Conservation (phyloP, 2,329 filamentous ascomycete species). For the Ophiostoma novo-ulmi region DNA sequence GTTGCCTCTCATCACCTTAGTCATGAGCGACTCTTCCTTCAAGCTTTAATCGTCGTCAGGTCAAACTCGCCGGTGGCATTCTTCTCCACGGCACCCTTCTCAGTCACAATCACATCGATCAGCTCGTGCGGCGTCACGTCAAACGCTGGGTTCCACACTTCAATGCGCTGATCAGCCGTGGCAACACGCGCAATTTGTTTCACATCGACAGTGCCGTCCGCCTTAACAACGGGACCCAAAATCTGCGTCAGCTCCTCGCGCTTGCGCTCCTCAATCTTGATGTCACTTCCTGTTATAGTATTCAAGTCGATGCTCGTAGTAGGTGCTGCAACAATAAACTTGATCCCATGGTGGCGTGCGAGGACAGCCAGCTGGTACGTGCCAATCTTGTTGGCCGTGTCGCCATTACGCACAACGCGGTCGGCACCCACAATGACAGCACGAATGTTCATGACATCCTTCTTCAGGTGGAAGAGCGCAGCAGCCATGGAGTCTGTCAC, state of each 20-base stretch:
- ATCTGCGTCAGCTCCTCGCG: slow-evolving; percentile 77
- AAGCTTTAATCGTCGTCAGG: slow-evolving; percentile 35
- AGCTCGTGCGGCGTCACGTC: slow-evolving; percentile 85
- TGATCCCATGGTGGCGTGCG: slow-evolving; percentile 79
- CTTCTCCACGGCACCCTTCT: slow-evolving; percentile 82
- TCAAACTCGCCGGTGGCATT: slow-evolving; percentile 64
- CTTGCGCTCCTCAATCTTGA: slow-evolving; percentile 85
- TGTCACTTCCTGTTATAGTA: slow-evolving; percentile 70
- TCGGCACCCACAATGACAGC: slow-evolving; percentile 94
- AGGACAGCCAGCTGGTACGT: slow-evolving; percentile 92
- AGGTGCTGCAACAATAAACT: slow-evolving; percentile 91
- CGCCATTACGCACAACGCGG: slow-evolving; percentile 89
- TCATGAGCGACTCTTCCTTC: too few species aligned
- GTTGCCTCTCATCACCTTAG: neutral
- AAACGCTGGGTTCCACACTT: slow-evolving; percentile 95
- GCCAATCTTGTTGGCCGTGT: slow-evolving; percentile 98
- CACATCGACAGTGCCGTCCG: slow-evolving; percentile 59
- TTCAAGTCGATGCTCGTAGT: slow-evolving; percentile 87
- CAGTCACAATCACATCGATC: slow-evolving; percentile 92
- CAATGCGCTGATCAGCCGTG: slow-evolving; percentile 71
- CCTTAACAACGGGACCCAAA: slow-evolving; percentile 65
- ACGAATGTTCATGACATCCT: slow-evolving; percentile 61
- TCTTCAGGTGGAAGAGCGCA: slow-evolving; percentile 65
- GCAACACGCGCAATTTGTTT: slow-evolving; percentile 65
- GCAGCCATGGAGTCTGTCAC: slow-evolving; percentile 97